Evolutionary conservation across 2,329 filamentous ascomycete species (phyloP).

Genomic region (Lojkania enalia): DNA sequence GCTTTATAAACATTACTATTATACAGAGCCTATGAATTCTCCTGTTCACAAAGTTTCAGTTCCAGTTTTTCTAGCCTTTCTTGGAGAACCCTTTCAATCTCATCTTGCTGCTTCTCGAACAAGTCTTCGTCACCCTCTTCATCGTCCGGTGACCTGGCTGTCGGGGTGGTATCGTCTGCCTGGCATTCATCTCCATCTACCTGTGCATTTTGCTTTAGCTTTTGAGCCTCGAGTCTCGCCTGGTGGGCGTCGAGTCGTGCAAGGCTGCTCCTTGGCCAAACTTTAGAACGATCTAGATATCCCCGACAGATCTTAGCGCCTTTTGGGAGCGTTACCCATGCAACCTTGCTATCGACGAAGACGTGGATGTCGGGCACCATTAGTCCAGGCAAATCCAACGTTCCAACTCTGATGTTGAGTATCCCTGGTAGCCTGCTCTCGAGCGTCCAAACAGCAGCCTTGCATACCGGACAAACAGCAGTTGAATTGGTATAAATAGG

Average conservation of each 20-base stretch:
- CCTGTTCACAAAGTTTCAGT: constrained; percentile 31
- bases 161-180: constrained; percentile 35
- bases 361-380: constrained; percentile 38
- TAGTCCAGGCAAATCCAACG: constrained; percentile 30
- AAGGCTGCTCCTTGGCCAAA: constrained; percentile 37
- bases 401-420: constrained; percentile 26
- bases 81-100: constrained; percentile 32
- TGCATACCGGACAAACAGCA: constrained; percentile 26
- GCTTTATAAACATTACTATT: too few species aligned
- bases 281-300: constrained; percentile 12
- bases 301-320: constrained; percentile 21
- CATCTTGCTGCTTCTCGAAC: constrained; percentile 30
- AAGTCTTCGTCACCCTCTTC: constrained; percentile 13
- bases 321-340: constrained; percentile 32
- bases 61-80: constrained; percentile 35
- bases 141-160: constrained; percentile 20
- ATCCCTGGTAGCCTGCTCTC: constrained; percentile 12
- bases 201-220: constrained; percentile 11
- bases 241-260: constrained; percentile 25
- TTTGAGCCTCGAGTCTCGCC: too few species aligned
- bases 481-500: not conserved
- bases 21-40: too few species aligned
- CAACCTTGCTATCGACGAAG: constrained; percentile 33
- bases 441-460: constrained; percentile 25
- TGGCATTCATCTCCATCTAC: constrained; percentile 8